A percentile compares a stretch with the other conserved stretches of the same genome.
These are phyloP conservation scores for Vigna hirtella DNA, from an alignment of 306 rosid species.

Conservation along the genomic window DNA sequence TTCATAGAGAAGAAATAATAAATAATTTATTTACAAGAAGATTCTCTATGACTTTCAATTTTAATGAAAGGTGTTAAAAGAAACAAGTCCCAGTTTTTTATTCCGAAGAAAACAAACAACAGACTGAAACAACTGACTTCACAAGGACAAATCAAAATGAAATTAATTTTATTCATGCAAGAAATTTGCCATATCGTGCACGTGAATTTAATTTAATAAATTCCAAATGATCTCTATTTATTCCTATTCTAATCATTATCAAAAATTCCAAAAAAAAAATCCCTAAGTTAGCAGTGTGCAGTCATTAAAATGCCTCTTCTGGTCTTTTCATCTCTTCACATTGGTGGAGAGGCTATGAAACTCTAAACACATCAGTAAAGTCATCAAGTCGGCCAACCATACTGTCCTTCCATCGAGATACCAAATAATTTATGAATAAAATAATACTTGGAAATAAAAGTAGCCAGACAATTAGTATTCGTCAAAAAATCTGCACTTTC, in stretches of 20 bases:
- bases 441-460: slow-evolving; percentile 7
- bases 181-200: background rate
- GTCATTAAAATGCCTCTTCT: slow-evolving; percentile 32
- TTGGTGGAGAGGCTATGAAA: slow-evolving; percentile 28
- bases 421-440: slow-evolving; percentile 30
- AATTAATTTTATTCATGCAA: slow-evolving; percentile 18
- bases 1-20: slow-evolving; percentile 22
- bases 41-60: slow-evolving; percentile 24
- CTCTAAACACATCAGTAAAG: slow-evolving; percentile 25
- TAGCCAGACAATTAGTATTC: background rate
- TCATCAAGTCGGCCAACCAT: slow-evolving; percentile 7
- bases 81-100: slow-evolving; percentile 25
- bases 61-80: background rate
- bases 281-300: slow-evolving; percentile 21
- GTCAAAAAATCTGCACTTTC: background rate
- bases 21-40: slow-evolving; percentile 18
- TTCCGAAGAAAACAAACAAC: slow-evolving; percentile 11
- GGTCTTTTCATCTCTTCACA: slow-evolving; percentile 18
- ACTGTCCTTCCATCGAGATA: background rate
- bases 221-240: slow-evolving; percentile 11
- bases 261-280: background rate
- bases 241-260: slow-evolving; percentile 25
- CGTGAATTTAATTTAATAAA: slow-evolving; percentile 4
- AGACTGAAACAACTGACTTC: slow-evolving; percentile 41
- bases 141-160: slow-evolving; percentile 11